Evolutionary conservation across 2,329 filamentous ascomycete species (phyloP), one percentile per base, ranked within the genome.

Genomic region (Diaporthe sp.): DNA sequence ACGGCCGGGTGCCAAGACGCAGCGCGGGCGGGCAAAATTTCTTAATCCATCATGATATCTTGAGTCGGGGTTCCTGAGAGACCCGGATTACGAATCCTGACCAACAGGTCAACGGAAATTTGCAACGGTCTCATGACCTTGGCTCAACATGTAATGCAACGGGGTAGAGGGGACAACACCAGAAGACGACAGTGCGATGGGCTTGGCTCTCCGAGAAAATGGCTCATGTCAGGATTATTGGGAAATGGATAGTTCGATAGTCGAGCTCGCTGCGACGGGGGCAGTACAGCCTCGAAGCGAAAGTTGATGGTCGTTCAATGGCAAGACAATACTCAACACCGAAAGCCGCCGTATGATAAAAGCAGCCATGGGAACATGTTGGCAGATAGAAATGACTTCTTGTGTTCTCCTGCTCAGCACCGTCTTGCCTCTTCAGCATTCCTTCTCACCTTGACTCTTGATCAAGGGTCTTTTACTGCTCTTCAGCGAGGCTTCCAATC

Each of bases 21-120:
- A 17, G 25, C 40, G 8, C 40, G 25, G 60, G 40, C 25, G 60
- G 60, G 40, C 60, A 66, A 67, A 28, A 38, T 28, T 33, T 10
- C 58, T 64, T 17, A 45, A 64, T 64, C 28, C n/a, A 42, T 17
- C 7, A 35, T 52, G 30, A 52, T 50, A 52, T 52, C 33, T 52
- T 67, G 61, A 38, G n/a, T 67, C 61, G 45, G 61, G 30, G 47
- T 30, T 30, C 13, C 12, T 5, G 22, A 19, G 38, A 67, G 13
- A 6, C 61, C 45, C 45, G 45, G 61, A 67, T 52, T 67, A 52
- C 61, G 61, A 52, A 67, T 67, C 61, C 45, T 67, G 40, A 52
- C 61, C 61, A 67, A 52, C 28, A 33, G 13, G 4, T 19, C 13
- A n/a, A 50, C 22, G 30, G 61, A 52, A 67, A 52, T 67, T 67